Conservation (phyloP, 495 filamentous ascomycete species). For the Neurospora sp. region DNA sequence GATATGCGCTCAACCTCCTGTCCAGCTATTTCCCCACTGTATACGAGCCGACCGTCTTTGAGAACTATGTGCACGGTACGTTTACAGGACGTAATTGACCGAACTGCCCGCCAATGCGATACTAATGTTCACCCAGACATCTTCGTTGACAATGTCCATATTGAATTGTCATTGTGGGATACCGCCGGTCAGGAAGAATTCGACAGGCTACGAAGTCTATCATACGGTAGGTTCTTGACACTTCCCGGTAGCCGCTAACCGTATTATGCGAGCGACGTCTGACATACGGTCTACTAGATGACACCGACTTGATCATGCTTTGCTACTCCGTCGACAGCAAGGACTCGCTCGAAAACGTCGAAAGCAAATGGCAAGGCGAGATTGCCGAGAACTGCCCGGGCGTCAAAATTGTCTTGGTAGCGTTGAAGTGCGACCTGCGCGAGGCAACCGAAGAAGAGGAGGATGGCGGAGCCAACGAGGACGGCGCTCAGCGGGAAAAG, state of each 20-base stretch:
- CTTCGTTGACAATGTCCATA: constrained; percentile 92
- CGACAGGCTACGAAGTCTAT: constrained; percentile 86
- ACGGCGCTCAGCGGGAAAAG: constrained; percentile 41
- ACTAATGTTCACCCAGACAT: constrained; percentile 51
- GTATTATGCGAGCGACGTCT: not conserved
- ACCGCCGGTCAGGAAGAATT: constrained; percentile 99
- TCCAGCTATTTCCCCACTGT: constrained; percentile 94
- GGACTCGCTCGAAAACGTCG: constrained; percentile 95
- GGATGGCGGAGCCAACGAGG: constrained; percentile 25
- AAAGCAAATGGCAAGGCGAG: constrained; percentile 95
- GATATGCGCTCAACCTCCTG: not conserved
- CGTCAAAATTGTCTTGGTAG: constrained; percentile 90
- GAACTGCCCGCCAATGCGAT: not conserved
- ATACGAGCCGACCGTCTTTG: constrained; percentile 98
- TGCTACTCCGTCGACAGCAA: constrained; percentile 95
- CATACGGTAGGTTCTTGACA: constrained; percentile 49
- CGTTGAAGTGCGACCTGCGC: constrained; percentile 91
- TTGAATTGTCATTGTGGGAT: constrained; percentile 96
- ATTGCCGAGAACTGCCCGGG: constrained; percentile 95
- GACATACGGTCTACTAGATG: constrained; percentile 32
- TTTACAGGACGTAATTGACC: not conserved
- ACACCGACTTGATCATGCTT: constrained; percentile 96
- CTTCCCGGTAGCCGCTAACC: not conserved
- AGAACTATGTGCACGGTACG: constrained; percentile 97
- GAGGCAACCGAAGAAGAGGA: constrained; percentile 53